These are phyloP conservation scores for Claviceps quebecensis DNA, from an alignment of 2,329 filamentous ascomycete genomes.

Conservation along the genomic window DNA sequence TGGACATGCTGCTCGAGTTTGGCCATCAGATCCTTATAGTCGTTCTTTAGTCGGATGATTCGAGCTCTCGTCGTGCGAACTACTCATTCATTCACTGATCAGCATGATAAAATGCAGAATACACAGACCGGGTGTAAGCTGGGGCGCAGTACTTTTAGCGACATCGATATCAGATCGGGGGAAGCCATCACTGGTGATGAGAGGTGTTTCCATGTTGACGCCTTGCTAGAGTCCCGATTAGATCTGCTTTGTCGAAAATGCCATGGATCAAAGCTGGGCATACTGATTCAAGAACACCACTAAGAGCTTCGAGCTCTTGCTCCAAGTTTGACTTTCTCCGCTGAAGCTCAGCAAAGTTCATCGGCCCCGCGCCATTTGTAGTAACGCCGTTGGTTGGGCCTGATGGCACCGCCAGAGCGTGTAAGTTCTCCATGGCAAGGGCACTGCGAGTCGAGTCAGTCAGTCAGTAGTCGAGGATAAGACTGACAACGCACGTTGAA, in stretches of 20 bases:
- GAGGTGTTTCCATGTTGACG: conserved; percentile 79
- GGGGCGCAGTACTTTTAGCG: conserved; percentile 68
- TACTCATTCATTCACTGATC: conserved; percentile 20
- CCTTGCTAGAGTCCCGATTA: conserved; percentile 50
- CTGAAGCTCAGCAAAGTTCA: conserved; percentile 69
- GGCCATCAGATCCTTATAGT: conserved; percentile 81
- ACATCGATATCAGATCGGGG: conserved; percentile 90
- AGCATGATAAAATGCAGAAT: conserved; percentile 3
- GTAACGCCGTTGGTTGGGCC: conserved; percentile 54
- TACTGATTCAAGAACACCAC: conserved; percentile 80
- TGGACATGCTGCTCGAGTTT: conserved; percentile 77
- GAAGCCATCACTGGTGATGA: conserved; percentile 82
- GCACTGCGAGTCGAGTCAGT: neutral
- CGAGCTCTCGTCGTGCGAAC: conserved; percentile 85
- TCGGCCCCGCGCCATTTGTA: conserved; percentile 47
- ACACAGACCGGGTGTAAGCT: neutral
- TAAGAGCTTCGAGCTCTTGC: conserved; percentile 70
- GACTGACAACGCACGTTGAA: neutral
- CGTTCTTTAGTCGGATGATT: conserved; percentile 81
- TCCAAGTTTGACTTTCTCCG: conserved; percentile 75
- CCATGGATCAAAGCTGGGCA: conserved; percentile 14
- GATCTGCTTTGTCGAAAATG: neutral
- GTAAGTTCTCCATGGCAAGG: conserved; percentile 37
- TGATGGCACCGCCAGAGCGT: conserved; percentile 50
- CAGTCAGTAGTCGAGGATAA: neutral